Conservation (phyloP, 352 stramenopile genomes). For the Phytophthora sansomeana region DNA sequence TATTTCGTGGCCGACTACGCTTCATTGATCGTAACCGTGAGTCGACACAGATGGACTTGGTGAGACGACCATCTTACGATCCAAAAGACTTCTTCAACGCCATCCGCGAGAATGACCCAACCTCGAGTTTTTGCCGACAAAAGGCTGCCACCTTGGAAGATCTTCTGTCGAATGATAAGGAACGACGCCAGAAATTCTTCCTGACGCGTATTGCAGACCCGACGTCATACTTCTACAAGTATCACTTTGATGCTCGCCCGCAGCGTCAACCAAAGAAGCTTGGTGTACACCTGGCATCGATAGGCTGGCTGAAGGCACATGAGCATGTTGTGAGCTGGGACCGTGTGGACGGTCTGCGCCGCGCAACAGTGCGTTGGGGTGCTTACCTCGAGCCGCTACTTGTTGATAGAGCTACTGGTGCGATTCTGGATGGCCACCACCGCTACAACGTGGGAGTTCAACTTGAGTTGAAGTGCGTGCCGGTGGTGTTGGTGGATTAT, state of each 20-base stretch:
- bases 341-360: constrained; percentile 81
- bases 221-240: constrained; percentile 93
- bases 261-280: constrained; percentile 75
- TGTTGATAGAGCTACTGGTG: constrained; percentile 72
- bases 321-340: constrained; percentile 89
- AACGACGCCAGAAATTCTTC: constrained; percentile 81
- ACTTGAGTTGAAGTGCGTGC: constrained; percentile 71
- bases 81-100: constrained; percentile 81
- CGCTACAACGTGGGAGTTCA: constrained; percentile 83
- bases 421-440: constrained; percentile 88
- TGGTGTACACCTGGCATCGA: constrained; percentile 58
- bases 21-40: constrained; percentile 58
- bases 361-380: constrained; percentile 78
- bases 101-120: constrained; percentile 82
- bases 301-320: constrained; percentile 84
- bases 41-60: constrained; percentile 74
- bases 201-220: constrained; percentile 84
- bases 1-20: constrained; percentile 78
- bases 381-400: constrained; percentile 88
- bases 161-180: constrained; percentile 69
- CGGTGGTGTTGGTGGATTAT: constrained; percentile 86
- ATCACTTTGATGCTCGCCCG: constrained; percentile 77
- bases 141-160: constrained; percentile 83
- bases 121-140: constrained; percentile 83
- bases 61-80: constrained; percentile 68